Base-by-base conservation (phyloP, 2,329 filamentous ascomycete genomes). In the Aspergillus sclerotialis region DNA sequence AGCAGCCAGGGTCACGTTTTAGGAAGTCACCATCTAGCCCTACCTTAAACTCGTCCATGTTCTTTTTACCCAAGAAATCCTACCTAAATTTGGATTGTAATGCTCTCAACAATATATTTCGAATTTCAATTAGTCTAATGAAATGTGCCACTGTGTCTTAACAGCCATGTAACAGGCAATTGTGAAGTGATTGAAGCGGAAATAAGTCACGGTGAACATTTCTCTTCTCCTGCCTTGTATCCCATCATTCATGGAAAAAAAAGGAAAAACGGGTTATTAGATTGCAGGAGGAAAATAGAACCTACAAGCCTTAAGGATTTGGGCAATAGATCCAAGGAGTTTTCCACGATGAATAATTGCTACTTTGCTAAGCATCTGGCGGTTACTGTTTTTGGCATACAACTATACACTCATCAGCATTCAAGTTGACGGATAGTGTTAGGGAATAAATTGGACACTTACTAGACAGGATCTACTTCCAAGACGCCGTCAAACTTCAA, bases 391-490 rank as follows among this genome's bases (percentile, higher is more conserved):
- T 76, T 82, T 1, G 86, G 85, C 74, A 88, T 79, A 59, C 83
- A 88, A 54, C 72, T 75, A 21, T 14, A n/a, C n/a, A n/a, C n/a
- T n/a, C n/a, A n/a, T n/a, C n/a, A n/a, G n/a, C n/a, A n/a, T n/a
- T n/a, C n/a, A n/a, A n/a, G n/a, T n/a, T n/a, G 24, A 21, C 28
- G 14, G 39, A 55, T 45, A 56, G 46, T 30, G 32, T 41, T 34
- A 42, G 16, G 28, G 15, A 12, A n/a, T 23, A n/a, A 32, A 19
- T 16, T 10, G 15, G 24, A 28, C 24, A 63, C 72, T 68, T 67
- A 84, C 80, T 96, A 98, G 28, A 86, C 77, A 19, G 92, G 85
- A 59, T 98, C 85, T 33, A 98, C 82, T 40, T 82, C 78, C 49
- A 82, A 74, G 28, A 95, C 64, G 1, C 80, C 86, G 5, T 83